Conservation (phyloP, 495 filamentous ascomycete species). For the Mycothermus thermophilus region DNA sequence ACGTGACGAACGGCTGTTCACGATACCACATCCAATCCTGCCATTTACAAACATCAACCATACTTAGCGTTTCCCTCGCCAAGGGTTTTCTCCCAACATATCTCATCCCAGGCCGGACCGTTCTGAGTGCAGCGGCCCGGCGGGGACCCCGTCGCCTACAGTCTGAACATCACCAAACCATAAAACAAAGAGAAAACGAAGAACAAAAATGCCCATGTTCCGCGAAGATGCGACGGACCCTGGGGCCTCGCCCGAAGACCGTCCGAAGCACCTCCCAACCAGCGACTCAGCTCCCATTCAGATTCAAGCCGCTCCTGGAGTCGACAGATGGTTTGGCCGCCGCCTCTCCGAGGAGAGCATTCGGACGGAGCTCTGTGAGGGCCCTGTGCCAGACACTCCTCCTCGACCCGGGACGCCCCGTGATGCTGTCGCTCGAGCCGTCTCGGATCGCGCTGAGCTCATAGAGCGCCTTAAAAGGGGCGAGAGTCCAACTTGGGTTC, state of each 20-base stretch:
- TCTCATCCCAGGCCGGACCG: not conserved
- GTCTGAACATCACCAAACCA: too few species aligned
- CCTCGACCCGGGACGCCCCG: slow-evolving; percentile 21
- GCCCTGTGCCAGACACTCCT: slow-evolving; percentile 32
- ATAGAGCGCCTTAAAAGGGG: slow-evolving; percentile 75
- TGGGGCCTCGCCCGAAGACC: not conserved
- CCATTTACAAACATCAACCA: not conserved
- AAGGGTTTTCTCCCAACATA: too few species aligned
- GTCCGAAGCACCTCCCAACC: too few species aligned
- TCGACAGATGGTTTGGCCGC: slow-evolving; percentile 12
- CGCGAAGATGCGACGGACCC: slow-evolving; percentile 20
- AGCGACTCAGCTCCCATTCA: slow-evolving; percentile 6
- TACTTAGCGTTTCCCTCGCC: not conserved
- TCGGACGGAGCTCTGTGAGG: slow-evolving; percentile 43
- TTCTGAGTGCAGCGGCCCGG: slow-evolving; percentile 1
- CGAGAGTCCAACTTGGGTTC: slow-evolving; percentile 63
- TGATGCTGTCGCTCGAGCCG: slow-evolving; percentile 13
- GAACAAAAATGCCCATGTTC: slow-evolving; percentile 45
- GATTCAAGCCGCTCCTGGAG: slow-evolving; percentile 6
- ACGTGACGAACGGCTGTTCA: slow-evolving; percentile 2
- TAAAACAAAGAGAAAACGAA: too few species aligned
- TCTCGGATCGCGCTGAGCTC: slow-evolving; percentile 55
- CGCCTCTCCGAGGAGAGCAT: slow-evolving; percentile 39
- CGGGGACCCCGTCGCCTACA: not conserved
- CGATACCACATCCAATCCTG: slow-evolving; percentile 2